Evolutionary conservation across 2,329 filamentous ascomycete genomes (phyloP).

Genomic region (Aspergillus sp.): DNA sequence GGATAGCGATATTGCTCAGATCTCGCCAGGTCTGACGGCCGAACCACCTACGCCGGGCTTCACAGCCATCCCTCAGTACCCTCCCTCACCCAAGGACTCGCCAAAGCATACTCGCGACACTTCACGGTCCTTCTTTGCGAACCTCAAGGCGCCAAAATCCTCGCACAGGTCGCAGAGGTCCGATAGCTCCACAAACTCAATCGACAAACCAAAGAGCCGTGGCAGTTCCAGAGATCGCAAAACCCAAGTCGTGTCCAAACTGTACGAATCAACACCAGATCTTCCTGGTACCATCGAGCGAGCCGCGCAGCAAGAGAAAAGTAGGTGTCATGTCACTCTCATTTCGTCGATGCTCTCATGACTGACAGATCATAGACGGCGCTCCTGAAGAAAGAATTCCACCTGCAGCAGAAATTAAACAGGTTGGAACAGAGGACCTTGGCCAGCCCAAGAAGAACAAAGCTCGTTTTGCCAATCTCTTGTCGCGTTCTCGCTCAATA

Average conservation of each 20-base stretch:
- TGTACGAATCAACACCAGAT: slow-evolving; percentile 44
- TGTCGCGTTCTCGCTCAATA: slow-evolving; percentile 46
- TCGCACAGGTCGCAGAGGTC: slow-evolving; percentile 43
- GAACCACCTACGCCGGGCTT: slow-evolving; percentile 41
- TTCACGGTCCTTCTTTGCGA: slow-evolving; percentile 48
- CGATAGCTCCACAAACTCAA: slow-evolving; percentile 37
- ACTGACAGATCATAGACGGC: slow-evolving; percentile 18
- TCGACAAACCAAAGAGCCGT: slow-evolving; percentile 40
- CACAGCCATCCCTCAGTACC: slow-evolving; percentile 46
- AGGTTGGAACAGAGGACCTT: slow-evolving; percentile 29
- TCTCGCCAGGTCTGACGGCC: slow-evolving; percentile 25
- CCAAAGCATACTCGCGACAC: slow-evolving; percentile 44
- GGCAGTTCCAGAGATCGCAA: slow-evolving; percentile 46
- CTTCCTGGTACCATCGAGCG: slow-evolving; percentile 32
- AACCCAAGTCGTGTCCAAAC: slow-evolving; percentile 32
- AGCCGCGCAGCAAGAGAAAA: slow-evolving; percentile 26
- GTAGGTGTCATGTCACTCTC: slow-evolving; percentile 18
- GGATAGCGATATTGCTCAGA: slow-evolving; percentile 26
- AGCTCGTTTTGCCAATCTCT: slow-evolving; percentile 45
- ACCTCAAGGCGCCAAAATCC: slow-evolving; percentile 46
- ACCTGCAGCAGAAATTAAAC: slow-evolving; percentile 24
- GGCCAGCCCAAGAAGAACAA: slow-evolving; percentile 40
- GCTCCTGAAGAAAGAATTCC: slow-evolving; percentile 19
- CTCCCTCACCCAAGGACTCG: slow-evolving; percentile 42
- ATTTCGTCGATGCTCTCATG: background rate